Evolutionary conservation across 2,329 filamentous ascomycete species (phyloP), one percentile per base, ranked within the genome.

Genomic region (Aspergillus ustus): DNA sequence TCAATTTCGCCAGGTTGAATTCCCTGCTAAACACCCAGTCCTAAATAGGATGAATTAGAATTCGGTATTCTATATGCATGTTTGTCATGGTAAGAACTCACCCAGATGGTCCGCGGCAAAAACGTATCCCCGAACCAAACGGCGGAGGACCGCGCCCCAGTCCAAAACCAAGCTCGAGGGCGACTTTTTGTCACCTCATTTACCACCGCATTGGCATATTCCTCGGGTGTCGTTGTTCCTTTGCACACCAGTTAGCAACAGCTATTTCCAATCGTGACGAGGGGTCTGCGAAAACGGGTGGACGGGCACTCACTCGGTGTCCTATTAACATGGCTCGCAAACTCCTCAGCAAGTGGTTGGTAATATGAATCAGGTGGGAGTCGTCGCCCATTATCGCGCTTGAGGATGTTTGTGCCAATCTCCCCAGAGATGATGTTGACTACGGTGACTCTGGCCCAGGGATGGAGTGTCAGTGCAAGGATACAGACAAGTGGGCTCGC

Each of bases 401-500:
- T 60, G 11, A 61, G 43, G 17, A 61, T 58, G 17, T 63, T 63
- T 4, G 61, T 63, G 15, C 49, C 34, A 1, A 63, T 40, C 22
- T 63, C 58, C 7, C 61, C 59, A n/a, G 58, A 63, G 13, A 61
- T 61, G 1, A 61, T 43, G 20, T 58, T 63, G 3, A 63, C 43
- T 3, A 63, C 59, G 1, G 19, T 40, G 28, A 61, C 59, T 2
- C 59, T 58, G 25, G 9, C 22, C 37, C 15, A 57, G 17, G 17
- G 19, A 20, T 31, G 8, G 6, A 53, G 43, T 28, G 3, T 4
- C 13, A 22, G n/a, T n/a, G n/a, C n/a, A n/a, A n/a, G n/a, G n/a
- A n/a, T n/a, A n/a, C n/a, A n/a, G n/a, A 7, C 8, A 45, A 7
- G 28, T 1, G n/a, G 20, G 17, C 4, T n/a, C 11, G 45, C n/a